Base-by-base conservation (phyloP, 2,329 filamentous ascomycete genomes). In the Colletotrichum tanaceti region DNA sequence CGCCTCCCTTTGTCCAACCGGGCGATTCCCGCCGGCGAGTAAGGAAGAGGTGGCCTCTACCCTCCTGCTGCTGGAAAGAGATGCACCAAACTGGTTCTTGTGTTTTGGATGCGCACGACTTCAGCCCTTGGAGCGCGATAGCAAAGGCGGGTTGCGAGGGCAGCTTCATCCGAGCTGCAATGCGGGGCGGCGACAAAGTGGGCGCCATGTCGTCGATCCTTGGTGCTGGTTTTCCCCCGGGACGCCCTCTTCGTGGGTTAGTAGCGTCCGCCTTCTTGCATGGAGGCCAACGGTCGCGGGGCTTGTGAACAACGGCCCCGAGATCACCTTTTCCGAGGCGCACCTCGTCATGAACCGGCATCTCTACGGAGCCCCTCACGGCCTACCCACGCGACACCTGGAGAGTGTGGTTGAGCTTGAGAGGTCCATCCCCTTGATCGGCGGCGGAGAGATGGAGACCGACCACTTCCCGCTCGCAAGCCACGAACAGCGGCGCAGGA, bases 291-390 rank as follows among this genome's bases (percentile, higher is more conserved):
- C 7, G 16, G 24, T 47, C 13, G 6, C 2, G 41, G 18, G 43
- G 22, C 28, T 22, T 6, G 43, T 16, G 3, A 2, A 16, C 43
- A 5, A 14, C 11, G 55, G 39, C 20, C 55, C 55, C 18, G 18
- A 47, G 16, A 38, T 58, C 5, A 58, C 16, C 2, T 58, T 58
- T 14, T 35, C 41, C 18, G 43, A 58, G n/a, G 55, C 16, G 6
- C 43, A 58, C 24, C 55, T 58, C 39, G 7, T 58, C 14, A 58
- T 58, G 55, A 58, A 58, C 43, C 55, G 55, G 28, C 41, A 58
- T 35, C 38, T 58, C 11, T 47, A 47, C 55, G 55, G 55, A n/a
- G 41, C 43, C 16, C 3, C 2, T 10, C n/a, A 46, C 20, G 55
- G 55, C 7, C 16, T 58, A 43, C n/a, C 24, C 4, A 58, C 24